Base-by-base conservation (phyloP, 495 filamentous ascomycete species). In the Lasiosphaeria miniovina region DNA sequence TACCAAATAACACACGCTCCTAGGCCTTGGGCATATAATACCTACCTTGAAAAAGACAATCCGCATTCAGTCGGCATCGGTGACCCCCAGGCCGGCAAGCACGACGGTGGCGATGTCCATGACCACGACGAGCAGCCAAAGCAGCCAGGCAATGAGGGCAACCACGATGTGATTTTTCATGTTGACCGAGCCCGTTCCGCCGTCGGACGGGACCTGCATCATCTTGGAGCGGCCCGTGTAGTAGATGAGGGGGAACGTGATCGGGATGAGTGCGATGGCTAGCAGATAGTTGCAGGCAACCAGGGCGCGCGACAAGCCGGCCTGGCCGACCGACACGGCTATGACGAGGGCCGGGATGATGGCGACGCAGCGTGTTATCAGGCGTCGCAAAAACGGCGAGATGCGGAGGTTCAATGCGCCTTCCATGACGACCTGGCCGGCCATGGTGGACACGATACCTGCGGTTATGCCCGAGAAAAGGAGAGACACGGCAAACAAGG, bases 271-370 rank as follows among this genome's bases (percentile, higher is more conserved):
- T 12, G 76, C 72, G 9, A 80, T 70, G 55, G 72, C 73, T 31
- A 82, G 61, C 15, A 74, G 68, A 35, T 80, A 74, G 59, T 82
- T 78, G 43, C 61, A 71, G 2, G 67, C 78, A 24, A 76, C 67
- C 14, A 82, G 62, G 45, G 79, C 77, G 3, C 60, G 58, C 3
- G 64, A 62, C 9, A 82, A 59, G 1, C 77, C 79, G 4, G 65
- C 52, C 33, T 80, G 77, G 0, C 88, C 88, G 3, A 90, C 84
- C 0, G 88, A 85, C 0, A 78, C 87, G 5, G 89, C 89, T 54
- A 93, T 86, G 61, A 91, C 85, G 62, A 91, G 88, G 60, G 81
- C 84, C 0, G 89, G 89, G n/a, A 85, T 82, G 65, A 93, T 90
- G 59, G 84, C 87, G 61, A 93, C 85, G 11, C 77, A 77, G 36